These are phyloP conservation scores for Dothistroma pini DNA, from an alignment of 2,329 filamentous ascomycete species.

Conservation along the genomic window DNA sequence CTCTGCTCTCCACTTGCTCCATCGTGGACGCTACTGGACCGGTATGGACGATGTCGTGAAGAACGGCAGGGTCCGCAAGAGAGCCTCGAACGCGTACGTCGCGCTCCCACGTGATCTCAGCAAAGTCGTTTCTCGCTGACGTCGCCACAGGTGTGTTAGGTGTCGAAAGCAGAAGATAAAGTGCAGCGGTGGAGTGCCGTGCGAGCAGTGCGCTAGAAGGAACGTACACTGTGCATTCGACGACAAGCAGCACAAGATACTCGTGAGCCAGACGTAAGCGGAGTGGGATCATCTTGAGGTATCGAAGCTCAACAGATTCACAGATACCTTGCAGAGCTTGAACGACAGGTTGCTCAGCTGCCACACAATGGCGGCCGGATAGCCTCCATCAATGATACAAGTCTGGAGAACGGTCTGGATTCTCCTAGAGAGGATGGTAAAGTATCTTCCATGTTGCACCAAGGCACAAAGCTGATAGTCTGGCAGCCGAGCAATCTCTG, in stretches of 20 bases:
- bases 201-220: slow-evolving; percentile 44
- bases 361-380: neutral
- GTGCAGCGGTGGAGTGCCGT: slow-evolving; percentile 44
- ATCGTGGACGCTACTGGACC: neutral
- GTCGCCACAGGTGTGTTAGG: slow-evolving; percentile 38
- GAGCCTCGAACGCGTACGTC: slow-evolving; percentile 13
- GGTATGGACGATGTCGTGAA: neutral
- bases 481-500: slow-evolving; percentile 11
- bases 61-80: slow-evolving; percentile 10
- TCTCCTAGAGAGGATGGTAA: neutral
- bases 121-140: neutral
- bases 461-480: slow-evolving; percentile 2
- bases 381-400: neutral
- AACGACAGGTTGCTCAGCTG: slow-evolving; percentile 14
- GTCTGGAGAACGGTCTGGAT: neutral
- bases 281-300: neutral
- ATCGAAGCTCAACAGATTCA: slow-evolving; percentile 8
- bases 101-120: neutral
- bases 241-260: slow-evolving; percentile 48
- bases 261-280: slow-evolving; percentile 41
- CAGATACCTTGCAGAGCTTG: slow-evolving; percentile 21
- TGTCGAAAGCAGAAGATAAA: slow-evolving; percentile 48
- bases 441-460: neutral
- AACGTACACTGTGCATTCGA: slow-evolving; percentile 44
- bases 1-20: neutral